These are phyloP conservation scores for Ganoderma lucidum DNA, from an alignment of 1,284 basidiomycete genomes.

Conservation along the genomic window DNA sequence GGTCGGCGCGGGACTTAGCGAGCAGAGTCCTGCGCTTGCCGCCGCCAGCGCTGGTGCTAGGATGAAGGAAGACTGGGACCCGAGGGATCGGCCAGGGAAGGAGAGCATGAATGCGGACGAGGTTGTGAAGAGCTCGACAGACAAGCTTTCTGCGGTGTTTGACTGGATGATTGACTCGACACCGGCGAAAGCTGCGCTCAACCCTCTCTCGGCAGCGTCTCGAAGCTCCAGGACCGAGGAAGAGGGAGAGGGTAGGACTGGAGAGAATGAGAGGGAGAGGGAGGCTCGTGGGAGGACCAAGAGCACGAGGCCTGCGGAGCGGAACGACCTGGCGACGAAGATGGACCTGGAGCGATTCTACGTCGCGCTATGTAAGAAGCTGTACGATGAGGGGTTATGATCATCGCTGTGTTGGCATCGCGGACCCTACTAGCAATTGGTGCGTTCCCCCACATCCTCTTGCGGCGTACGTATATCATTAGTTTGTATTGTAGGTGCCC, in stretches of 20 bases:
- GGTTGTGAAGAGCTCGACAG: slow-evolving; percentile 70
- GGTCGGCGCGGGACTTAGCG: slow-evolving; percentile 37
- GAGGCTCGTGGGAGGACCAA: slow-evolving; percentile 21
- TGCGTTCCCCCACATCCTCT: not conserved
- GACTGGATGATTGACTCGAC: slow-evolving; percentile 83
- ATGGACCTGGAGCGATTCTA: slow-evolving; percentile 81
- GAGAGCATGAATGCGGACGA: slow-evolving; percentile 57
- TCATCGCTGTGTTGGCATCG: not conserved
- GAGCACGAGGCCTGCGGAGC: slow-evolving; percentile 34
- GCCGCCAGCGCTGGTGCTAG: slow-evolving; percentile 6
- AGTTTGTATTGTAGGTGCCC: slow-evolving; percentile 9
- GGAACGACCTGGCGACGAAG: slow-evolving; percentile 63
- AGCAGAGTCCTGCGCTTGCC: slow-evolving; percentile 27
- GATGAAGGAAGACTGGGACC: slow-evolving; percentile 19
- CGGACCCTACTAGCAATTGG: not conserved
- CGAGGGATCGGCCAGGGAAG: slow-evolving; percentile 22
- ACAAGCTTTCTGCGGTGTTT: slow-evolving; percentile 73
- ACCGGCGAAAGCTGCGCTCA: slow-evolving; percentile 45
- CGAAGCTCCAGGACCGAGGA: slow-evolving; percentile 19
- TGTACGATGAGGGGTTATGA: slow-evolving; percentile 84
- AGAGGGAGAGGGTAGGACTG: slow-evolving; percentile 33
- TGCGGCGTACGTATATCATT: slow-evolving; percentile 3
- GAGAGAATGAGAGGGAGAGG: slow-evolving; percentile 13
- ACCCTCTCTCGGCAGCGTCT: slow-evolving; percentile 20
- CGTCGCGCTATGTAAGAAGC: slow-evolving; percentile 74